Evolutionary conservation across 225 moss, liverwort and hornwort species (phyloP), one percentile per base, ranked within the genome.

Genomic region (Climacium dendroides): DNA sequence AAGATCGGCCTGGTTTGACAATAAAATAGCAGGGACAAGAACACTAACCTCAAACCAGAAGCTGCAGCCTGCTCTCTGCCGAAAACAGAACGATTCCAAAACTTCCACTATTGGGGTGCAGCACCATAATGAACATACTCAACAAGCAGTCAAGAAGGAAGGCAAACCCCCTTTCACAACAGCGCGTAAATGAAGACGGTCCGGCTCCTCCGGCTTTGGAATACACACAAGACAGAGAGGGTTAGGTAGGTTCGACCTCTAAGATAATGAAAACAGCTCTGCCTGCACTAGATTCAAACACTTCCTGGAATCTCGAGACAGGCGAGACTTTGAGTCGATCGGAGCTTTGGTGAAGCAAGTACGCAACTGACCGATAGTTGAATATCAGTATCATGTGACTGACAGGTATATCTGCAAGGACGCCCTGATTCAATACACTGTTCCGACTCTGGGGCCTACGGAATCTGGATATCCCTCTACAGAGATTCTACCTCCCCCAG

Each of bases 391-490:
- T 11, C 50, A 41, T 81, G 64, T 41, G 60, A 34, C 50, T 5
- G 37, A 7, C 85, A 65, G 79, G 79, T 52, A 52, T 57, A 79
- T 52, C 85, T 63, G 71, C 57, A 75, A 30, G 69, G 10, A n/a
- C 69, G 39, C 41, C 70, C 72, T 72, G 83, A 34, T 72, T 69
- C 34, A 48, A 39, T 11, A 48, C 73, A n/a, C 65, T 83, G 59
- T 35, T 43, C 35, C 53, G 43, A 73, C 39, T 50, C 47, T 29
- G 25, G 73, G 74, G 11, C 86, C 88, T 29, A 52, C 83, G 26
- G 91, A 86, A 91, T 89, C 89, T 86, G 89, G 80, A 86, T 89
- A 89, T 91, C 80, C 75, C 61, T 26, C 32, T 22, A 4, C 16
- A 8, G 29, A 77, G 23, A 85, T 52, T 78, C 53, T 24, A 65